A percentile compares a stretch with the other conserved stretches of the same genome.
Conservation (phyloP, 192 early-diverging fungal species). For the Linnemannia hyalina region DNA sequence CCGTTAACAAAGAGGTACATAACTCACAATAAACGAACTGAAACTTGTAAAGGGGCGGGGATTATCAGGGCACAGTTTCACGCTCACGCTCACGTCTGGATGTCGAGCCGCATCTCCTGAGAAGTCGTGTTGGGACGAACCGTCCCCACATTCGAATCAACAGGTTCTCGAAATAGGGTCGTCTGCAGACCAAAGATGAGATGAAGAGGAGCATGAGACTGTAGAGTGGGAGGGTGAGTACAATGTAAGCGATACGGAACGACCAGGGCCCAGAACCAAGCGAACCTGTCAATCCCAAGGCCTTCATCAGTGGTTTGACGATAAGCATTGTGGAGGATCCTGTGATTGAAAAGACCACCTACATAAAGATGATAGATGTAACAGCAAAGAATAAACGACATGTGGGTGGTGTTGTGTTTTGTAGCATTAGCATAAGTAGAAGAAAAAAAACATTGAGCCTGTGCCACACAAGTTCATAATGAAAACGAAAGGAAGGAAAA, state of each 20-base stretch:
- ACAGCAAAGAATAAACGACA: too few species aligned
- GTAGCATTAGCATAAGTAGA: too few species aligned
- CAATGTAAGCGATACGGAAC: conserved; percentile 39
- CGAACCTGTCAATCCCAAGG: conserved; percentile 29
- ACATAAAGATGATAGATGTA: not conserved
- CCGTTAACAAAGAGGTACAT: not conserved
- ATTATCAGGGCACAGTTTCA: not conserved
- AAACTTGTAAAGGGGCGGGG: not conserved
- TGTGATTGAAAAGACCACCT: conserved; percentile 51
- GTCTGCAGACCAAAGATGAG: conserved; percentile 44
- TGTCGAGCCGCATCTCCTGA: conserved; percentile 3
- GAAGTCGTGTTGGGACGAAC: conserved; percentile 18
- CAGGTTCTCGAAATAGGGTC: conserved; percentile 39
- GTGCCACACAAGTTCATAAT: too few species aligned
- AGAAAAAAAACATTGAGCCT: too few species aligned
- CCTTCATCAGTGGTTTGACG: conserved; percentile 40
- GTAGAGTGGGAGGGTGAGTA: conserved; percentile 46
- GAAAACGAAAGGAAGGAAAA: not conserved
- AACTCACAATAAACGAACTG: not conserved
- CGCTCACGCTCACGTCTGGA: not conserved
- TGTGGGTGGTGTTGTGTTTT: too few species aligned
- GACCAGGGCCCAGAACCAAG: conserved; percentile 39
- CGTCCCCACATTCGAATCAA: conserved; percentile 49
- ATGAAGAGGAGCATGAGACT: conserved; percentile 44
- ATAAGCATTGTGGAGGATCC: conserved; percentile 50